A percentile compares a stretch with the other conserved stretches of the same genome.
Evolutionary conservation across 2,329 filamentous ascomycete genomes (phyloP).

Genomic region (Microdochium paspali): DNA sequence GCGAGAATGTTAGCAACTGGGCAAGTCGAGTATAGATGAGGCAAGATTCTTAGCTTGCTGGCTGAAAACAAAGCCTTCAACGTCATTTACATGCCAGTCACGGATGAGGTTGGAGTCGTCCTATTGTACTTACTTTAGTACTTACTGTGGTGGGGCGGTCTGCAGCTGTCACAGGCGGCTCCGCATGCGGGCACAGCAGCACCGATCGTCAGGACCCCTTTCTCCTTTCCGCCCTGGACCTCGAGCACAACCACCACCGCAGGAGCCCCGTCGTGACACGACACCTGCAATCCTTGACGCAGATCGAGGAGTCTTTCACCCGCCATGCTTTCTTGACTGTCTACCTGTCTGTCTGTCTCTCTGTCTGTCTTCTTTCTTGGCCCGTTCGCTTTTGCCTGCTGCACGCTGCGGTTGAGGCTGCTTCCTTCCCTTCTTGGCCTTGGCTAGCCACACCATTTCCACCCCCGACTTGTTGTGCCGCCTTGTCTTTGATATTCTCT

Average conservation of each 20-base stretch:
- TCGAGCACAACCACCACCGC: not conserved
- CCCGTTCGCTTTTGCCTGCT: not conserved
- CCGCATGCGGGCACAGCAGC: no score
- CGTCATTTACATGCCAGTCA: no score
- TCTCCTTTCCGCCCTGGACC: not conserved
- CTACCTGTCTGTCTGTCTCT: no score
- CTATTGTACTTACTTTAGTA: no score
- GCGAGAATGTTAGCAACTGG: no score
- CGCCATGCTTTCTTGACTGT: not conserved
- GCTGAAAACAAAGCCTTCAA: no score
- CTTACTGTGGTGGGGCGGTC: no score
- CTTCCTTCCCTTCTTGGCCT: not conserved
- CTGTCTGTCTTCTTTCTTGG: not conserved
- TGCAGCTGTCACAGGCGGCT: no score
- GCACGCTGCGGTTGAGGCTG: not conserved
- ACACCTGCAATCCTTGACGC: not conserved
- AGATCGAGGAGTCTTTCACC: not conserved
- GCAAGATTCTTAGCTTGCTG: no score
- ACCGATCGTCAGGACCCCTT: not conserved
- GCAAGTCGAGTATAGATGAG: no score
- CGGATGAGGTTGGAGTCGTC: no score
- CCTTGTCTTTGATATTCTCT: conserved; percentile 15
- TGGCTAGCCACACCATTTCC: not conserved
- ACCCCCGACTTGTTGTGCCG: not conserved
- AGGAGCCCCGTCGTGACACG: not conserved